A percentile compares a stretch with the other conserved stretches of the same genome.
phyloP scores from a whole-genome alignment of 306 rosid genomes.

The Acmispon strigosus region DNA sequence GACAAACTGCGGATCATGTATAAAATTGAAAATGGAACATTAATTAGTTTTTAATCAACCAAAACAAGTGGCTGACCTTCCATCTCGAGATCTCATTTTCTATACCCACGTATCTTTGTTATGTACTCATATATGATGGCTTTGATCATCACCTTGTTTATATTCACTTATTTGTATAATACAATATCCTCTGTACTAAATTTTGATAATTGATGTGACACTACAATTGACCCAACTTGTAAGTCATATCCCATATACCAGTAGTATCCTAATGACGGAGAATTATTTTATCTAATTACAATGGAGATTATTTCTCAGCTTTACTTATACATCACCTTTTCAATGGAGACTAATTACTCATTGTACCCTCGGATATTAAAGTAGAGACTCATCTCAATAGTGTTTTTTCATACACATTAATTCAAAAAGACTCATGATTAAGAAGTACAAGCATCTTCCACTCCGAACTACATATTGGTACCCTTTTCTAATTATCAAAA shows the following conservation, averaged over 20 bases:
- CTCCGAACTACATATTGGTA: no score
- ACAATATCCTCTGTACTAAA: conserved; percentile 18
- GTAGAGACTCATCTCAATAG: no score
- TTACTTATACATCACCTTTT: not conserved
- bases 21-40: conserved; percentile 1
- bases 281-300: not conserved
- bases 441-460: no score
- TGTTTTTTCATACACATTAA: no score
- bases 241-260: not conserved
- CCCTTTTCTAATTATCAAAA: not conserved
- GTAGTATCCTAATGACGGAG: not conserved
- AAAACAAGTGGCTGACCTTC: conserved; percentile 26
- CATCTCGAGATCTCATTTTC: not conserved
- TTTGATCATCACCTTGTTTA: not conserved
- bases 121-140: not conserved
- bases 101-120: conserved; percentile 23
- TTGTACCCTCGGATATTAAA: no score
- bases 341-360: no score
- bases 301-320: not conserved
- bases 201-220: conserved; percentile 34
- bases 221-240: conserved; percentile 17
- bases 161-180: conserved; percentile 2
- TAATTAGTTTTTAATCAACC: not conserved
- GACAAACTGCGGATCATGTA: conserved; percentile 5
- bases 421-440: no score